Evolutionary conservation across 2,329 filamentous ascomycete species (phyloP).

Genomic region (Cordyceps militaris): DNA sequence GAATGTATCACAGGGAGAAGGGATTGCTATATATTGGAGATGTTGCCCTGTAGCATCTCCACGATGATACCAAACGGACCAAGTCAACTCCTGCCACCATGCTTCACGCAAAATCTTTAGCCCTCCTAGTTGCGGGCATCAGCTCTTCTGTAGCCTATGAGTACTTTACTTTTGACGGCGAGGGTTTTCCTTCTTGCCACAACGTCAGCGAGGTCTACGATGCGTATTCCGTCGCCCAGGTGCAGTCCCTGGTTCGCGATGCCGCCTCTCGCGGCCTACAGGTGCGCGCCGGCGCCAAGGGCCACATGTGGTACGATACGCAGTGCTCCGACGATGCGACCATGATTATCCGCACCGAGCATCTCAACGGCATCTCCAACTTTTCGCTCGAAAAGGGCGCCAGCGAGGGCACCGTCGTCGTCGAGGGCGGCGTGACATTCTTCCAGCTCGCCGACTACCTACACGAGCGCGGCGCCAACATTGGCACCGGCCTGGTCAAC

Average conservation of each 20-base stretch:
- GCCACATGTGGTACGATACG: conserved; percentile 48
- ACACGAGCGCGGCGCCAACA: conserved; percentile 37
- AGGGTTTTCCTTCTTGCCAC: conserved; percentile 39
- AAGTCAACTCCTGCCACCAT: neutral
- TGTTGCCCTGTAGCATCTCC: neutral
- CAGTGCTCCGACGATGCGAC: conserved; percentile 44
- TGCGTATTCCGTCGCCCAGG: conserved; percentile 38
- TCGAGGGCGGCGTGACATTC: conserved; percentile 46
- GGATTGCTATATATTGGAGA: neutral
- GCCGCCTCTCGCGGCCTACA: conserved; percentile 32
- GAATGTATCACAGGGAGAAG: neutral
- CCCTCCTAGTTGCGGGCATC: neutral
- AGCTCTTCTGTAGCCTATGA: conserved; percentile 9
- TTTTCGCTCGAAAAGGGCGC: conserved; percentile 32
- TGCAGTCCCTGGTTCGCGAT: conserved; percentile 33
- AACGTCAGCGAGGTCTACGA: conserved; percentile 38
- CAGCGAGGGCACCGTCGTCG: conserved; percentile 33
- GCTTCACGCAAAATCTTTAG: too few species aligned
- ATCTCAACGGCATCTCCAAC: conserved; percentile 37
- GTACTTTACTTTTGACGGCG: conserved; percentile 45
- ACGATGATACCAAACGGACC: neutral
- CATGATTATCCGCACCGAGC: conserved; percentile 40
- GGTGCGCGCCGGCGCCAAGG: conserved; percentile 41
- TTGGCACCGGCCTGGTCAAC: conserved; percentile 45
- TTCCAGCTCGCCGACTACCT: conserved; percentile 44